A percentile compares a stretch with the other conserved stretches of the same genome.
Conservation (phyloP, 768 basidiomycete genomes). For the Psilocybe azurescens region DNA sequence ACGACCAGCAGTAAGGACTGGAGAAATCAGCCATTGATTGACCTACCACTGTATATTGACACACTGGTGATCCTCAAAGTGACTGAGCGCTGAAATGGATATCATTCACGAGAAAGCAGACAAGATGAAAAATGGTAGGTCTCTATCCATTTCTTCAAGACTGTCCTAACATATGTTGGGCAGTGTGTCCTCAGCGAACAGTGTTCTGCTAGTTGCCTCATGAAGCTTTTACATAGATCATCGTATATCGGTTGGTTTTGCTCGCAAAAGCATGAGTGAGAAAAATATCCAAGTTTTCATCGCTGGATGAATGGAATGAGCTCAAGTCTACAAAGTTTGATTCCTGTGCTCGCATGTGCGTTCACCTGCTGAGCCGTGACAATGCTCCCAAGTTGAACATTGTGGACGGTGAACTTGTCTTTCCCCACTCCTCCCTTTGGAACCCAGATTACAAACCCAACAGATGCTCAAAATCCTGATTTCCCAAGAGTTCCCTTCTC, state of each 20-base stretch:
- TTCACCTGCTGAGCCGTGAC: conserved; percentile 19
- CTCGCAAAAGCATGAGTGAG: not conserved
- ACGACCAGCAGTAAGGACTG: conserved; percentile 17
- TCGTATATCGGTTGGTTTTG: conserved; percentile 15
- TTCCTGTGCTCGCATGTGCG: conserved; percentile 1
- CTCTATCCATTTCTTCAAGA: not conserved
- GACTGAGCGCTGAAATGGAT: conserved; percentile 21
- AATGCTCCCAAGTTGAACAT: conserved; percentile 15
- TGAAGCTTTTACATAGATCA: conserved; percentile 22
- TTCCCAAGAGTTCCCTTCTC: conserved; percentile 26
- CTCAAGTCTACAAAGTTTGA: conserved; percentile 23
- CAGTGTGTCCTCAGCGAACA: conserved; percentile 13
- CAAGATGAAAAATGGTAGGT: conserved; percentile 19
- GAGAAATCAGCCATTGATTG: conserved; percentile 17
- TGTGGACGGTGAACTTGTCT: conserved; percentile 14
- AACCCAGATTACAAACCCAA: not conserved
- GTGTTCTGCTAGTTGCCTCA: conserved; percentile 6
- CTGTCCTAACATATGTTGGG: not conserved
- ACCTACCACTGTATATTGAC: conserved; percentile 14
- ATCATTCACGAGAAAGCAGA: conserved; percentile 20
- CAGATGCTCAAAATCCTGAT: conserved; percentile 19
- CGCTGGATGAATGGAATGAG: conserved; percentile 17
- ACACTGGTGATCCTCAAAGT: conserved; percentile 13
- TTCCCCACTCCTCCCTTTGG: conserved; percentile 8
- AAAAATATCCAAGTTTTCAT: conserved; percentile 16